Conservation (phyloP, 2,329 filamentous ascomycete genomes). For the Bipolaris bicolor region DNA sequence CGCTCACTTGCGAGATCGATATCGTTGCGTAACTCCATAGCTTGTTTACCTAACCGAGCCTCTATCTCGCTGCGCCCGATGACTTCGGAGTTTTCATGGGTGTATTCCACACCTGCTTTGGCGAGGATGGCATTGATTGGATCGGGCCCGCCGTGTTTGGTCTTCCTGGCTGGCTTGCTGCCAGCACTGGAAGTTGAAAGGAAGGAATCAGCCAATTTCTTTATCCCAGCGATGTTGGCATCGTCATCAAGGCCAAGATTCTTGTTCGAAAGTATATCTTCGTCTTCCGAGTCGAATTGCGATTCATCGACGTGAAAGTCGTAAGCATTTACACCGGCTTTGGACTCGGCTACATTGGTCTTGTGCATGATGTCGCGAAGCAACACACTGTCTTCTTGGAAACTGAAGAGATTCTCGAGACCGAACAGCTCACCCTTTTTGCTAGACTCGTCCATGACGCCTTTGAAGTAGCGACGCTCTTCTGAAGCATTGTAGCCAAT, state of each 20-base stretch:
- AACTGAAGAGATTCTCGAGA: conserved; percentile 82
- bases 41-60: conserved; percentile 77
- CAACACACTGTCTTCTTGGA: conserved; percentile 77
- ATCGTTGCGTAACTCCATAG: conserved; percentile 66
- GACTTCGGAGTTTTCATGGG: conserved; percentile 95
- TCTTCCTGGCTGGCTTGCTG: conserved; percentile 45
- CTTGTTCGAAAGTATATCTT: conserved; percentile 37
- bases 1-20: conserved; percentile 58
- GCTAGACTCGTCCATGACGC: conserved; percentile 81
- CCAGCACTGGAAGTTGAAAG: conserved; percentile 20
- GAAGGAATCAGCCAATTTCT: conserved; percentile 51
- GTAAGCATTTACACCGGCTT: conserved; percentile 80
- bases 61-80: conserved; percentile 93
- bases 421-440: conserved; percentile 96
- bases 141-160: conserved; percentile 63
- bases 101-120: conserved; percentile 89
- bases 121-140: conserved; percentile 88
- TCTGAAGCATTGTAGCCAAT: conserved; percentile 93
- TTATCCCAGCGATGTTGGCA: conserved; percentile 64
- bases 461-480: conserved; percentile 93
- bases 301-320: conserved; percentile 64
- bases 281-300: conserved; percentile 37
- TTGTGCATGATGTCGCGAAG: conserved; percentile 97
- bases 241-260: conserved; percentile 38
- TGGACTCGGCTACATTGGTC: conserved; percentile 94